Percentiles rank a stretch among this genome's conserved stretches.
phyloP scores from a whole-genome alignment of 1,284 basidiomycete species.

The Apiotrichum veenhuisii region DNA sequence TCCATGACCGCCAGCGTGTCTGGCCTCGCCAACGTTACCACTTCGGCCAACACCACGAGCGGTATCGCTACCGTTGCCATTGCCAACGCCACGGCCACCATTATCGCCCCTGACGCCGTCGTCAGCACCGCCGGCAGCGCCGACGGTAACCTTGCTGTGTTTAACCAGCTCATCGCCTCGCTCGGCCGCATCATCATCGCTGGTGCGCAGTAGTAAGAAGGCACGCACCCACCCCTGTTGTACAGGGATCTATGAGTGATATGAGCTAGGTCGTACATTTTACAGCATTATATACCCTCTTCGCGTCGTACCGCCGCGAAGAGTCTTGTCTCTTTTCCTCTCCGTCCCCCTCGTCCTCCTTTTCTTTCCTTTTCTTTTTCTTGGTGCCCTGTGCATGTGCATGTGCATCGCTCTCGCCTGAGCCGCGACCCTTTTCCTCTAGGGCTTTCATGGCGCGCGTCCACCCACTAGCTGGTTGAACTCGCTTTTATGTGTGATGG shows the following conservation, averaged over 20 bases:
- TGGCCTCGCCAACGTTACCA: background rate
- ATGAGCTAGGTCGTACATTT: background rate
- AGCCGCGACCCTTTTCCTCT: no score
- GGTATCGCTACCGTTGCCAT: background rate
- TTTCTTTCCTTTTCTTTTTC: no score
- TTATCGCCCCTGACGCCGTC: background rate
- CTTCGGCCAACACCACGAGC: background rate
- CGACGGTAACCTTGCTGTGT: slow-evolving; percentile 3
- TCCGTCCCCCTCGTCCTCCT: no score
- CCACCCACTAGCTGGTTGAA: no score
- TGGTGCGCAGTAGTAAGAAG: background rate
- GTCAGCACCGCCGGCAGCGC: background rate
- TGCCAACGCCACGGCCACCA: background rate
- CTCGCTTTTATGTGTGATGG: no score
- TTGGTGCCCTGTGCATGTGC: no score
- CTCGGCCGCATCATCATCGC: slow-evolving; percentile 6
- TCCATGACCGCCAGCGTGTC: background rate
- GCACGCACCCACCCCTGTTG: background rate
- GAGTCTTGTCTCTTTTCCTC: no score
- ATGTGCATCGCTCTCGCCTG: no score
- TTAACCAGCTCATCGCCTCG: slow-evolving; percentile 6
- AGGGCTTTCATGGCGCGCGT: no score
- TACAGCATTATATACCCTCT: no score
- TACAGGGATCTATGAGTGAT: background rate
- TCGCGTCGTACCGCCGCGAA: no score